Conservation (phyloP, 768 basidiomycete species). For the Hygrocybe punicea region DNA sequence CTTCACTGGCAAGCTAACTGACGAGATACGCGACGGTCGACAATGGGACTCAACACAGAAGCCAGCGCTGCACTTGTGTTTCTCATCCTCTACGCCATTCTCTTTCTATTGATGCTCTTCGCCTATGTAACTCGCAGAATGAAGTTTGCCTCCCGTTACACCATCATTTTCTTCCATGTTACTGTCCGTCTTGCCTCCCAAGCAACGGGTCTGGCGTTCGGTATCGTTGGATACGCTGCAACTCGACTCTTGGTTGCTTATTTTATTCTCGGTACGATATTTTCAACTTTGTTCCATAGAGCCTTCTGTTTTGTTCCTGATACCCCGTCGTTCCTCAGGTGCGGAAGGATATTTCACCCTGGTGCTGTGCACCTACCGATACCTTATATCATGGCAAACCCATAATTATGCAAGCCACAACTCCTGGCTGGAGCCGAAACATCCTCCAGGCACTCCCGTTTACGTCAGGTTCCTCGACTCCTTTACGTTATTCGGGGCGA, state of each 20-base stretch:
- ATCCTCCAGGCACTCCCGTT: constrained; percentile 13
- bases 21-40: not conserved
- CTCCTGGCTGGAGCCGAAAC: constrained; percentile 36
- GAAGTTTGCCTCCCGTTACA: constrained; percentile 31
- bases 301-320: not conserved
- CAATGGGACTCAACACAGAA: constrained; percentile 9
- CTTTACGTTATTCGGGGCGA: constrained; percentile 21
- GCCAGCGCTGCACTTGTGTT: constrained; percentile 32
- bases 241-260: constrained; percentile 31
- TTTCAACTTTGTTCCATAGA: too few relatives aligned
- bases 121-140: constrained; percentile 29
- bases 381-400: constrained; percentile 37
- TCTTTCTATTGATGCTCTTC: constrained; percentile 29
- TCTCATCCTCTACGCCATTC: constrained; percentile 31
- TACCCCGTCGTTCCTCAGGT: constrained; percentile 10
- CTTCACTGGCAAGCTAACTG: too few relatives aligned
- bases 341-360: constrained; percentile 35
- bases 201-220: constrained; percentile 35
- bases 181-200: constrained; percentile 35
- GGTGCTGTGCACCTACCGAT: constrained; percentile 35
- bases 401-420: constrained; percentile 29
- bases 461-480: constrained; percentile 23
- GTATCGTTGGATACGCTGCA: constrained; percentile 28
- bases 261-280: constrained; percentile 19
- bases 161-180: constrained; percentile 33